Base-by-base conservation (phyloP, 495 filamentous ascomycete species). In the Chaetomium tenue region DNA sequence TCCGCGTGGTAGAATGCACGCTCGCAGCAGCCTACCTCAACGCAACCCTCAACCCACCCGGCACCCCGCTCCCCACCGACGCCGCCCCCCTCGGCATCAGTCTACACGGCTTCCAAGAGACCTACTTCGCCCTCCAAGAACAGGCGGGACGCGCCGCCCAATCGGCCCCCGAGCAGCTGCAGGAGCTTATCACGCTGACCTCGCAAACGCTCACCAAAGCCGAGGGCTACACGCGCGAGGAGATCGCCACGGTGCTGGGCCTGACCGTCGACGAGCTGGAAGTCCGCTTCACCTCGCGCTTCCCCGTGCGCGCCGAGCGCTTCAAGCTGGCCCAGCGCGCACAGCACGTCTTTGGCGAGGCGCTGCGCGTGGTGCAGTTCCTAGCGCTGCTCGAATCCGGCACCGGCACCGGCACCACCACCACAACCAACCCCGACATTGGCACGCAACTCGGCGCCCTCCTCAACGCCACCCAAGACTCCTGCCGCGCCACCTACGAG, bases 1-100 rank as follows among this genome's bases (percentile, higher is more conserved):
- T 98, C 7, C 89, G 94, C 20, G 94, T 98, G 1, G 94, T 97
- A 11, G 94, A 98, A 75, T 95, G 91, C 78, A 92, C 88, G 8
- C 83, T 98, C 39, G 95, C 95, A 15, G 91, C 94, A 2, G 87
- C 90, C 26, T 81, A 81, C 65, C 75, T 86, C 50, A 78, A 84
- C 66, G 78, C 80, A 18, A 74, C 76, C 44, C 70, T 83, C 52
- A 81, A 79, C 68, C 71, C 86, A 82, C 65, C 84, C 13, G 77
- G 92, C 55, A 86, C 83, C 2, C 72, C 76, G 30, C 85, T 98
- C 7, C 87, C 90, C 18, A 74, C 84, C 55, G 94, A 98, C 74
- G 86, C 88, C 61, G 89, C 89, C 23, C 95, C 95, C 0, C 82
- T 98, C 13, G 91, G 89, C 11, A 86, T 89, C 71, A 91, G 88